Evolutionary conservation across 1,139 yeast genomes (phyloP).

Genomic region (Tardiomyces blankii): DNA sequence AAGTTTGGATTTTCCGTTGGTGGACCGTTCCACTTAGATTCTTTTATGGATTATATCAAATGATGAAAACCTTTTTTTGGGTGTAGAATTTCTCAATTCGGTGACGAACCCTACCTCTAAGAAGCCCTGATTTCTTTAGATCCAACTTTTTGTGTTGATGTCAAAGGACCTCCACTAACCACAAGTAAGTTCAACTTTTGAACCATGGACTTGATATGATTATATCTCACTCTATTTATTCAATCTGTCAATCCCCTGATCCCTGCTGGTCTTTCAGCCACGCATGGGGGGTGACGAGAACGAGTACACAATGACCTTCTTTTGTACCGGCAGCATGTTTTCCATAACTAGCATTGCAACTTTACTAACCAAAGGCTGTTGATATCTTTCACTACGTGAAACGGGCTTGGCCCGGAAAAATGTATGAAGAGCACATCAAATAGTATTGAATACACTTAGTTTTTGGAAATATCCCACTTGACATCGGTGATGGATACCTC

Average conservation of each 20-base stretch:
- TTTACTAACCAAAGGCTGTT: too few relatives aligned
- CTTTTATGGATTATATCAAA: conserved; percentile 1
- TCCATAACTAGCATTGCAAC: too few relatives aligned
- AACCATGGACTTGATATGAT: conserved; percentile 9
- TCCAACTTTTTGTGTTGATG: neutral
- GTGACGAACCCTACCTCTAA: conserved; percentile 14
- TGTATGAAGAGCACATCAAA: neutral
- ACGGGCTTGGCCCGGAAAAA: too few relatives aligned
- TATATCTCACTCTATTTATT: conserved; percentile 11
- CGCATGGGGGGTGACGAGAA: neutral
- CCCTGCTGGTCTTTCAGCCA: neutral
- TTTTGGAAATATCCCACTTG: conserved; percentile 33
- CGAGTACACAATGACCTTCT: neutral
- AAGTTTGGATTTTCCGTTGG: neutral
- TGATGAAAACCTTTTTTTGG: conserved; percentile 11
- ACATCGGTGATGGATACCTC: conserved; percentile 78
- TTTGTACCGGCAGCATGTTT: too few relatives aligned
- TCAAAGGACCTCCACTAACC: neutral
- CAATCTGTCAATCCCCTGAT: conserved; percentile 25
- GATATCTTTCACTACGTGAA: too few relatives aligned
- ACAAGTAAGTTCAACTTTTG: neutral
- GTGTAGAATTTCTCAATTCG: conserved; percentile 10
- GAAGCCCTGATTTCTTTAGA: conserved; percentile 18
- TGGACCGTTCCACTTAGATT: too few relatives aligned
- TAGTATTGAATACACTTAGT: neutral